Percentiles rank a stretch among this genome's conserved stretches.
Conservation (phyloP, 225 moss, liverwort and hornwort genomes). For the Polytrichum commune region DNA sequence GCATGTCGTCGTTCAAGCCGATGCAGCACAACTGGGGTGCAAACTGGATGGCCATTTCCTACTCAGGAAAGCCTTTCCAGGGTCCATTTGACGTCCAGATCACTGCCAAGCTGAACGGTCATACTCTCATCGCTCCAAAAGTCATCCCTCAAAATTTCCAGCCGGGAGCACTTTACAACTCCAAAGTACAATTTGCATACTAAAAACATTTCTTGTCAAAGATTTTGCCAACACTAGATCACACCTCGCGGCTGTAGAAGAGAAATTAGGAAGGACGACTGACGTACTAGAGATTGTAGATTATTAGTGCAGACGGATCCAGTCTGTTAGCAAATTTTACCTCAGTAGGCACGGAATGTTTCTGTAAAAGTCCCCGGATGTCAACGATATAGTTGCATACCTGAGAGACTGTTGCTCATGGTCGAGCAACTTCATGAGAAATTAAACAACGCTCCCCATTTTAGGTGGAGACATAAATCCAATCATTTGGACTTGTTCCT, state of each 20-base stretch:
- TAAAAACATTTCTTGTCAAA: background rate
- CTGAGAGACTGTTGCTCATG: background rate
- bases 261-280: no score
- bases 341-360: background rate
- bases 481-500: no score
- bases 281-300: no score
- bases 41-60: slow-evolving; percentile 34
- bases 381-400: background rate
- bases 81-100: slow-evolving; percentile 30
- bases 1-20: slow-evolving; percentile 15
- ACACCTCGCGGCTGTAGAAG: no score
- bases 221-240: no score
- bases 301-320: no score
- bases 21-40: slow-evolving; percentile 42
- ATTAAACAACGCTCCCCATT: no score
- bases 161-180: slow-evolving; percentile 23
- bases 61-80: slow-evolving; percentile 33
- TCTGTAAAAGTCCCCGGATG: background rate
- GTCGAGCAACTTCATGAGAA: background rate
- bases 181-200: slow-evolving; percentile 23
- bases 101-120: slow-evolving; percentile 26
- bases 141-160: slow-evolving; percentile 31
- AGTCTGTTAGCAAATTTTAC: no score
- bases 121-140: slow-evolving; percentile 5
- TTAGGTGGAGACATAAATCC: no score